Conservation (phyloP, 139 green algal genomes). For the Micractinium conductrix region DNA sequence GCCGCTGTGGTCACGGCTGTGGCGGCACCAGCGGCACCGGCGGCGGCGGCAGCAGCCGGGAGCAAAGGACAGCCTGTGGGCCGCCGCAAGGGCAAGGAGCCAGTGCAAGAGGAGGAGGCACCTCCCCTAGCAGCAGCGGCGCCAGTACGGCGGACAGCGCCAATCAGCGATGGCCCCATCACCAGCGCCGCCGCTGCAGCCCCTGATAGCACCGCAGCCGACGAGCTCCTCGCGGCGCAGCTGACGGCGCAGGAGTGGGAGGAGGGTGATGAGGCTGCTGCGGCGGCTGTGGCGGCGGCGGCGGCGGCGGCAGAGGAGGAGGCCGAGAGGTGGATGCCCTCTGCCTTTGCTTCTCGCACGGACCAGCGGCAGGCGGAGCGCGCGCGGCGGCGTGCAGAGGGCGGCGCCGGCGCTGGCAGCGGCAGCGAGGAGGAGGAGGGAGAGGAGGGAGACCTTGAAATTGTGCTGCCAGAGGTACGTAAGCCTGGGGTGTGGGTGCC, state of each 20-base stretch:
- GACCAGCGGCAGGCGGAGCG: background rate
- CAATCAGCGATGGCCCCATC: background rate
- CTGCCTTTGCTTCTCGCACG: conserved; percentile 1
- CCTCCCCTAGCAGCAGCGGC: background rate
- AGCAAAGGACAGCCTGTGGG: background rate
- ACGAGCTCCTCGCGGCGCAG: conserved; percentile 48
- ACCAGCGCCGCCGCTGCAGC: background rate
- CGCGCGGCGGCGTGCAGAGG: background rate
- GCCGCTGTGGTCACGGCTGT: background rate
- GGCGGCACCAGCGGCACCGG: background rate
- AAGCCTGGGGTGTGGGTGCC: too few species aligned
- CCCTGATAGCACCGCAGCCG: conserved; percentile 1
- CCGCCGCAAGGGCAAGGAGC: conserved; percentile 8
- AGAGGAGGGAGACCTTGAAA: conserved; percentile 35
- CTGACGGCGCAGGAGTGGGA: conserved; percentile 13
- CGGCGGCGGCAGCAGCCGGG: background rate
- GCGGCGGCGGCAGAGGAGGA: background rate
- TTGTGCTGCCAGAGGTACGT: conserved; percentile 52
- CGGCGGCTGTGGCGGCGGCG: background rate
- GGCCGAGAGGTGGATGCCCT: background rate
- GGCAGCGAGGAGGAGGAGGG: background rate
- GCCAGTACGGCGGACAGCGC: background rate
- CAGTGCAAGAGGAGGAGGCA: background rate
- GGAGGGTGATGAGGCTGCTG: background rate
- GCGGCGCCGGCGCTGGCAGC: conserved; percentile 2